A percentile compares a stretch with the other conserved stretches of the same genome.
Conservation (phyloP, 2,329 filamentous ascomycete species). For the Alternaria rosae region DNA sequence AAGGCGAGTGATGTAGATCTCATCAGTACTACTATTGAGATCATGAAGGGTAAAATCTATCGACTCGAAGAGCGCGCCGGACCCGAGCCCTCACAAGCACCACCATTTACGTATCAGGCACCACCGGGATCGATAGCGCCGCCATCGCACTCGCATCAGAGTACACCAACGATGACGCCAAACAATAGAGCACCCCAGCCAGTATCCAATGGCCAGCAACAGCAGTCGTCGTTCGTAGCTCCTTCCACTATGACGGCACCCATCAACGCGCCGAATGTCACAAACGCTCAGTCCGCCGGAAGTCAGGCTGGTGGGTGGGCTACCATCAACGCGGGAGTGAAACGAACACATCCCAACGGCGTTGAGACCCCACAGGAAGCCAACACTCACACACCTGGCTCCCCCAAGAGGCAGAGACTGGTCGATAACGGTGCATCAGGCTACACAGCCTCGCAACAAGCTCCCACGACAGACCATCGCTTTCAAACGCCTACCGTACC, state of each 20-base stretch:
- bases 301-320: slow-evolving; percentile 51
- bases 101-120: slow-evolving; percentile 18
- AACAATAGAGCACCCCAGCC: neutral
- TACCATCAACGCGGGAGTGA: slow-evolving; percentile 53
- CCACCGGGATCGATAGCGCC: slow-evolving; percentile 6
- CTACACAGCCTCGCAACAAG: slow-evolving; percentile 26
- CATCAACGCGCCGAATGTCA: slow-evolving; percentile 18
- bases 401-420: slow-evolving; percentile 56
- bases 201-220: slow-evolving; percentile 3
- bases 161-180: neutral
- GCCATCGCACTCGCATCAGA: neutral
- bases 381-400: slow-evolving; percentile 43
- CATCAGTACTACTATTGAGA: slow-evolving; percentile 56
- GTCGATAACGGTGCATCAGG: slow-evolving; percentile 46
- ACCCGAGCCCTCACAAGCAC: slow-evolving; percentile 10
- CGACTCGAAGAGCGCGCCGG: slow-evolving; percentile 45
- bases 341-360: slow-evolving; percentile 49
- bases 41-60: slow-evolving; percentile 57
- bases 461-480: slow-evolving; percentile 18
- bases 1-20: slow-evolving; percentile 57
- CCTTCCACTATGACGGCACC: slow-evolving; percentile 15
- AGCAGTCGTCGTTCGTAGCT: slow-evolving; percentile 7
- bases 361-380: slow-evolving; percentile 41
- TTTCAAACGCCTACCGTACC: slow-evolving; percentile 29
- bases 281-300: slow-evolving; percentile 25